A percentile compares a stretch with the other conserved stretches of the same genome.
Conservation (phyloP, 23 red algal genomes). For the Pyropia yezoensis region DNA sequence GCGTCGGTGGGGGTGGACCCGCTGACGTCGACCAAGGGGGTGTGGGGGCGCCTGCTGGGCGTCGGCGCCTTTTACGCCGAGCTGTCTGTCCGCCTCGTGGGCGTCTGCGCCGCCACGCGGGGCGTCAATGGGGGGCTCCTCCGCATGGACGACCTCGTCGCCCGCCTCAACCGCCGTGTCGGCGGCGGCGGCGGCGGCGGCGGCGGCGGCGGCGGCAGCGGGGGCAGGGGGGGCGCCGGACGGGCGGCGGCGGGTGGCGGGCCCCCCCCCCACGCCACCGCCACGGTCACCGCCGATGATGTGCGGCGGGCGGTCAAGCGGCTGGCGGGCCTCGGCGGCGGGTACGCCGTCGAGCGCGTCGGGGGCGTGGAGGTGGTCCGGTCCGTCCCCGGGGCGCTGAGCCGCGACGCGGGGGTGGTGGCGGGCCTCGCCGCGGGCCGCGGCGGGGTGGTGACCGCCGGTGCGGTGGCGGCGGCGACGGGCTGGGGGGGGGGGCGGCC, state of each 20-base stretch:
- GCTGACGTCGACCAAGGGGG: conserved; percentile 53
- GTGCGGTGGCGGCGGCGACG: conserved; percentile 2
- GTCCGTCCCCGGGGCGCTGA: conserved; percentile 68
- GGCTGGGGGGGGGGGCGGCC: conserved; percentile 46
- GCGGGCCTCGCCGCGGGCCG: conserved; percentile 11
- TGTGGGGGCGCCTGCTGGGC: conserved; percentile 62
- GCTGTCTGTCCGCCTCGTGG: conserved; percentile 58
- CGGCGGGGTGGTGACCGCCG: conserved; percentile 21
- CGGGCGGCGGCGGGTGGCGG: no score
- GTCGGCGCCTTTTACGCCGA: conserved; percentile 86
- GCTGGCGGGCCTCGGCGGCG: conserved; percentile 39
- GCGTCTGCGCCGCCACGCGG: conserved; percentile 69
- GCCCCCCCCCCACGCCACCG: background rate
- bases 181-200: background rate
- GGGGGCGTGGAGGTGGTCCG: conserved; percentile 40
- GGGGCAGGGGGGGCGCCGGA: background rate
- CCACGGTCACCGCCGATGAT: conserved; percentile 38
- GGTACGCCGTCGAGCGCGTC: conserved; percentile 39
- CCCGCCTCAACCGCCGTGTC: conserved; percentile 4
- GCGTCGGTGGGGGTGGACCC: conserved; percentile 74
- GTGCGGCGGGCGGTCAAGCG: conserved; percentile 59
- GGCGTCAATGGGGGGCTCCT: conserved; percentile 61
- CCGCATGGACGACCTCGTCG: conserved; percentile 33
- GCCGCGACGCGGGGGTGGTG: conserved; percentile 41
- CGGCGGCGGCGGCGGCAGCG: background rate